Conservation (phyloP, 1,139 yeast species). For the Nadsonia starkeyi-henricii region DNA sequence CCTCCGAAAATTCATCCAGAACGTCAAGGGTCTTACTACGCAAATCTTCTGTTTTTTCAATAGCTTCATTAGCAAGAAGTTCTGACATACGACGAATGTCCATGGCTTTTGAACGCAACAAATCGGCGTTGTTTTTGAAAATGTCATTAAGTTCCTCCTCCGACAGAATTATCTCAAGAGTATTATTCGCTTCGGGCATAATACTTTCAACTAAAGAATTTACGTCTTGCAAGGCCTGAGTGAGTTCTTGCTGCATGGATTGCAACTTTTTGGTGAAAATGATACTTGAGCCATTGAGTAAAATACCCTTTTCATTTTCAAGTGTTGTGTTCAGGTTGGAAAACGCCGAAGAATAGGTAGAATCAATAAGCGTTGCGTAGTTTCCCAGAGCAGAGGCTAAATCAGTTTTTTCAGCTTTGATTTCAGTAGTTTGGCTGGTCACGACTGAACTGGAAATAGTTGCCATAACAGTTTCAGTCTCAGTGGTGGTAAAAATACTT, state of each 20-base stretch:
- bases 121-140: conserved; percentile 19
- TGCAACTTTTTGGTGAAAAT: conserved; percentile 17
- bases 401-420: background rate
- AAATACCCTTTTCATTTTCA: conserved; percentile 17
- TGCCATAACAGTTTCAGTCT: background rate
- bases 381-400: background rate
- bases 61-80: conserved; percentile 20
- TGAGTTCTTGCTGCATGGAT: conserved; percentile 13
- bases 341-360: background rate
- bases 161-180: conserved; percentile 8
- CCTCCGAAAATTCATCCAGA: conserved; percentile 27
- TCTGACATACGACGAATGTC: conserved; percentile 21
- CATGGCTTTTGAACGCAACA: conserved; percentile 18
- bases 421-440: background rate
- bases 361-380: background rate
- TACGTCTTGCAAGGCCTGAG: conserved; percentile 12
- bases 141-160: background rate
- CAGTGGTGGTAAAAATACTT: background rate
- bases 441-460: background rate
- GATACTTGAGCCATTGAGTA: conserved; percentile 14
- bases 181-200: conserved; percentile 10
- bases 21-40: conserved; percentile 25
- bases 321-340: background rate
- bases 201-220: conserved; percentile 11
- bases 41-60: conserved; percentile 22